A percentile compares a stretch with the other conserved stretches of the same genome.
Evolutionary conservation across 345 rosid species (phyloP).

Genomic region (Syzygium oleosum): DNA sequence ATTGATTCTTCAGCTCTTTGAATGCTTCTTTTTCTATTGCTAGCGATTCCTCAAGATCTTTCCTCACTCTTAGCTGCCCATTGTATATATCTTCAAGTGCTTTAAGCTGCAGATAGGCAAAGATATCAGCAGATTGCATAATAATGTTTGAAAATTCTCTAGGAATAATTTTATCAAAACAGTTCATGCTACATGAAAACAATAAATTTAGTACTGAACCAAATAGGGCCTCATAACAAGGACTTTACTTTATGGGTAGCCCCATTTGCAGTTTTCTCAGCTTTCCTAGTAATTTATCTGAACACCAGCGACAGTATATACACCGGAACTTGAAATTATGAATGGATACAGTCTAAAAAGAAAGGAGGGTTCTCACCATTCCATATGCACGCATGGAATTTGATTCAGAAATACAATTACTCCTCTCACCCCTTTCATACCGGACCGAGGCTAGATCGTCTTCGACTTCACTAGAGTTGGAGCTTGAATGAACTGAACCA

Average conservation of each 20-base stretch:
- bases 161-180: neutral
- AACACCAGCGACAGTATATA: neutral
- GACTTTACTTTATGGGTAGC: slow-evolving; percentile 52
- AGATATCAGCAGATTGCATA: neutral
- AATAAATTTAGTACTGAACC: neutral
- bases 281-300: slow-evolving; percentile 9
- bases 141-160: neutral
- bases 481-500: neutral
- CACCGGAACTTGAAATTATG: neutral
- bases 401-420: neutral
- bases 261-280: slow-evolving; percentile 67
- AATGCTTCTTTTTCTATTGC: neutral
- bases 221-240: neutral
- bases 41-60: slow-evolving; percentile 25
- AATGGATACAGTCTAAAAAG: neutral
- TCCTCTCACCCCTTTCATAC: neutral
- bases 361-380: neutral
- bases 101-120: neutral
- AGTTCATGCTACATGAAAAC: neutral
- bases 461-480: slow-evolving; percentile 3
- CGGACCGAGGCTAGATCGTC: neutral
- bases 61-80: slow-evolving; percentile 6
- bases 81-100: neutral
- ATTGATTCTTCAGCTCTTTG: slow-evolving; percentile 9
- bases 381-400: neutral